Conservation (phyloP, 441 rosid species). For the Populus hybrid region DNA sequence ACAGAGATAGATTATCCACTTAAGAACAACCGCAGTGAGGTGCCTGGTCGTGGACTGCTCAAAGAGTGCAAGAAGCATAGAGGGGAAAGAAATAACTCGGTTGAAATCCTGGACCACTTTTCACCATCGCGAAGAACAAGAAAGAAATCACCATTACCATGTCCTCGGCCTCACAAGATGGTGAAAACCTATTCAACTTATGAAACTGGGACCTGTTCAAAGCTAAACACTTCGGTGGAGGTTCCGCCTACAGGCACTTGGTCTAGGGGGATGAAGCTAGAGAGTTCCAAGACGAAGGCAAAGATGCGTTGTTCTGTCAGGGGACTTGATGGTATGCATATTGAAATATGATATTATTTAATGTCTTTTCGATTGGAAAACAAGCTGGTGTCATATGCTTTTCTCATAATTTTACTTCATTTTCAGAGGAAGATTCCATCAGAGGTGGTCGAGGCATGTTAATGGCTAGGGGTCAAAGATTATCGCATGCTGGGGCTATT, state of each 20-base stretch:
- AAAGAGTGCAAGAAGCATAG: neutral
- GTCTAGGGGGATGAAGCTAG: neutral
- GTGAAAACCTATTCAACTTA: neutral
- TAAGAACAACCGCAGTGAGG: neutral
- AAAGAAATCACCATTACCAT: slow-evolving; percentile 1
- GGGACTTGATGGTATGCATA: slow-evolving; percentile 3
- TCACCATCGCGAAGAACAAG: neutral
- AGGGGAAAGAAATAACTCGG: neutral
- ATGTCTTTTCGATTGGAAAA: neutral
- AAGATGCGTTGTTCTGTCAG: neutral
- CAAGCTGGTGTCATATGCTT: neutral
- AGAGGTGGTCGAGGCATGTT: neutral
- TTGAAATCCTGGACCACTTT: neutral
- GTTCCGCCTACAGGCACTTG: neutral
- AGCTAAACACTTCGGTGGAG: neutral
- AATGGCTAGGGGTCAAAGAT: neutral
- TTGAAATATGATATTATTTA: neutral
- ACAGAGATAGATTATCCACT: slow-evolving; percentile 25
- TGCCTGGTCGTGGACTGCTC: neutral
- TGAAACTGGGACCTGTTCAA: neutral
- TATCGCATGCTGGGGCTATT: neutral
- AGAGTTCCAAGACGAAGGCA: neutral
- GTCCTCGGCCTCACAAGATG: neutral
- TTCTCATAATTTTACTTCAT: neutral
- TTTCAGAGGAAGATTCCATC: too few species aligned